Conservation (phyloP, 2,329 filamentous ascomycete genomes). For the Torrubiella hemipterigena region DNA sequence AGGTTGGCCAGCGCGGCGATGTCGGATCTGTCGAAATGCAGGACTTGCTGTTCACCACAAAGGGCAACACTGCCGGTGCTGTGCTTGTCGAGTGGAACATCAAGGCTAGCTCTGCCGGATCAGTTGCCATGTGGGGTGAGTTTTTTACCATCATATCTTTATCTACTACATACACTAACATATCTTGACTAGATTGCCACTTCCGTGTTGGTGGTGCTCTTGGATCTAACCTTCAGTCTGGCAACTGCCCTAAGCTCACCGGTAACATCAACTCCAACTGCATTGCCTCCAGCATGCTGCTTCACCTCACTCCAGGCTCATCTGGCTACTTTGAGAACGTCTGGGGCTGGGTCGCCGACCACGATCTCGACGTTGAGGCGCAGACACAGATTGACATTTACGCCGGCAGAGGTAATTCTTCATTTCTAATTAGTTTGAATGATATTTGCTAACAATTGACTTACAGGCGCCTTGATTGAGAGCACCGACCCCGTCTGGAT, state of each 20-base stretch:
- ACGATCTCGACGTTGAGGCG: conserved; percentile 58
- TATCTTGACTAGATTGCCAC: conserved; percentile 23
- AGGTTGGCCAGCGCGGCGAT: conserved; percentile 40
- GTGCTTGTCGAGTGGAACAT: conserved; percentile 53
- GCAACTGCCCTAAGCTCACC: conserved; percentile 12
- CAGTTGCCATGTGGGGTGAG: conserved; percentile 14
- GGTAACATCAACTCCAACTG: conserved; percentile 32
- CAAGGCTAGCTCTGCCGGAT: conserved; percentile 27
- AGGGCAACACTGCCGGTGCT: conserved; percentile 40
- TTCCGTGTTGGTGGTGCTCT: conserved; percentile 27
- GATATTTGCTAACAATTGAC: background rate
- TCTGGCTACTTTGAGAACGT: conserved; percentile 38
- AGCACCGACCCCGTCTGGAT: conserved; percentile 38
- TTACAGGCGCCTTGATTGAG: conserved; percentile 21
- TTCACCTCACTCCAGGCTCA: conserved; percentile 30
- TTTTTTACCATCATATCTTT: too few species aligned
- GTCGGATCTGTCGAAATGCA: conserved; percentile 44
- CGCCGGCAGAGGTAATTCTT: conserved; percentile 54
- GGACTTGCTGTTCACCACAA: conserved; percentile 45
- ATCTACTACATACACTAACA: too few species aligned
- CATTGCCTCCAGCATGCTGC: conserved; percentile 42
- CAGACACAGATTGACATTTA: conserved; percentile 66
- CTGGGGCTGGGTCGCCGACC: conserved; percentile 60
- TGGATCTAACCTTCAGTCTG: conserved; percentile 8
- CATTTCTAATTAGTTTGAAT: background rate